Evolutionary conservation across 768 basidiomycete genomes (phyloP).

Genomic region (Clitopilus hobsonii): DNA sequence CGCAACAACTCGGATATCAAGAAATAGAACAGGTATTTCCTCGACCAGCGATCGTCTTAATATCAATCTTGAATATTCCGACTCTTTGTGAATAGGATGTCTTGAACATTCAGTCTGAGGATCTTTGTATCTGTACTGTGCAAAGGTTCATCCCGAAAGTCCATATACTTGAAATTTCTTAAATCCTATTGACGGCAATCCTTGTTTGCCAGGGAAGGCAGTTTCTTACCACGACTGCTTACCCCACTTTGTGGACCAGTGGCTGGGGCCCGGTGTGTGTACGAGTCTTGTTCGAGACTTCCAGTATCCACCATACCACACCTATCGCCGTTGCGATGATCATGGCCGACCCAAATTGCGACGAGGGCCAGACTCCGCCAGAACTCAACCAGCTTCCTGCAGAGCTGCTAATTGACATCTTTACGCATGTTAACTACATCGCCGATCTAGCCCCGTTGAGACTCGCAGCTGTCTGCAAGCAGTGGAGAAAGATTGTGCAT

Average conservation of each 20-base stretch:
- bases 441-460: conserved; percentile 44
- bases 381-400: conserved; percentile 39
- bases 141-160: too few relatives aligned
- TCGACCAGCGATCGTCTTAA: too few relatives aligned
- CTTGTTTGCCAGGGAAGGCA: background rate
- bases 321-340: background rate
- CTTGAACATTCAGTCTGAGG: too few relatives aligned
- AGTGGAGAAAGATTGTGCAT: conserved; percentile 54
- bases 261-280: background rate
- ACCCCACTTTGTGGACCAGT: background rate
- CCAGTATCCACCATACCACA: too few relatives aligned
- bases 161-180: too few relatives aligned
- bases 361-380: background rate
- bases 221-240: background rate
- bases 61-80: too few relatives aligned
- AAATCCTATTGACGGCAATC: too few relatives aligned
- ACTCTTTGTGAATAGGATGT: too few relatives aligned
- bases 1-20: too few relatives aligned
- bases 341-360: background rate
- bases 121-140: too few relatives aligned
- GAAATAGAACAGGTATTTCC: too few relatives aligned
- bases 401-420: conserved; percentile 63
- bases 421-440: conserved; percentile 37
- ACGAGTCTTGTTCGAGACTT: background rate
- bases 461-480: conserved; percentile 49